Percentiles rank a stretch among this genome's conserved stretches.
Conservation (phyloP, 495 filamentous ascomycete species). For the Podospora tetraspora region DNA sequence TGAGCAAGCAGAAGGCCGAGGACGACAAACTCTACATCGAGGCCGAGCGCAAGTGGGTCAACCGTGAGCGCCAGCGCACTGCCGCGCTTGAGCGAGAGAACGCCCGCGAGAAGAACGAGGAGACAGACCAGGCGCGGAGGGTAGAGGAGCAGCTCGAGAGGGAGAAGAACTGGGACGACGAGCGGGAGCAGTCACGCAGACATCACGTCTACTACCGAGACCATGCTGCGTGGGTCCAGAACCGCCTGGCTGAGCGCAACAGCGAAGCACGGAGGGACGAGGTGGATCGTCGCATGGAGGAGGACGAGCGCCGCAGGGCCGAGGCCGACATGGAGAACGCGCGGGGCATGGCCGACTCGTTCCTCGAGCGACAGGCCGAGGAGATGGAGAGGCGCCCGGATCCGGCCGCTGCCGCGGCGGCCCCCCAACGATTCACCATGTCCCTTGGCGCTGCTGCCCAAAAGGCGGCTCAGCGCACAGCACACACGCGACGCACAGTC, state of each 20-base stretch:
- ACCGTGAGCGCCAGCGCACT: slow-evolving; percentile 75
- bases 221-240: slow-evolving; percentile 75
- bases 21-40: slow-evolving; percentile 78
- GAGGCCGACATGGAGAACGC: slow-evolving; percentile 72
- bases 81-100: slow-evolving; percentile 79
- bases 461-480: slow-evolving; percentile 65
- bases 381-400: slow-evolving; percentile 68
- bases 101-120: slow-evolving; percentile 70
- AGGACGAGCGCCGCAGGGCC: slow-evolving; percentile 63
- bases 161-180: slow-evolving; percentile 83
- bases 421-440: slow-evolving; percentile 87
- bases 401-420: slow-evolving; percentile 36
- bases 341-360: slow-evolving; percentile 82
- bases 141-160: slow-evolving; percentile 60
- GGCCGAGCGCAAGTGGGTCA: slow-evolving; percentile 83
- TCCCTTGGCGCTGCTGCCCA: slow-evolving; percentile 84
- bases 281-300: slow-evolving; percentile 70
- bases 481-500: slow-evolving; percentile 68
- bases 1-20: slow-evolving; percentile 65
- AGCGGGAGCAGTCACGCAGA: slow-evolving; percentile 68
- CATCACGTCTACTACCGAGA: slow-evolving; percentile 80
- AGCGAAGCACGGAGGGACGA: slow-evolving; percentile 74
- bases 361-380: slow-evolving; percentile 82
- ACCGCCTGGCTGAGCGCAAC: slow-evolving; percentile 64
- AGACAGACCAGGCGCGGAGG: slow-evolving; percentile 54